Evolutionary conservation across 495 filamentous ascomycete species (phyloP), one percentile per base, ranked within the genome.

Genomic region (Daldinia grandis): DNA sequence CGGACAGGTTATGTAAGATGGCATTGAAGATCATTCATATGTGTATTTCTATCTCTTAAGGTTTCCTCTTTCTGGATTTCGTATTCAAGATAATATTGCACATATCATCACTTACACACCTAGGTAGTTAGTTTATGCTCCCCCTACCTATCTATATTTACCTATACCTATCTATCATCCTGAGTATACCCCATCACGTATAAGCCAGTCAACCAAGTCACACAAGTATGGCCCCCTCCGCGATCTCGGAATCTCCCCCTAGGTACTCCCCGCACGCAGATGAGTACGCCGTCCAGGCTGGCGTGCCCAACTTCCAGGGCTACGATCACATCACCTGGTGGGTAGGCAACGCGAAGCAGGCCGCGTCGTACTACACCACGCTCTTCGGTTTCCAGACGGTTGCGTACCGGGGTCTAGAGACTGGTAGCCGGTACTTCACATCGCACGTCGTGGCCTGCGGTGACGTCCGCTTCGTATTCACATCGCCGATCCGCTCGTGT

Each of bases 341-440:
- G 78, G 94, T 98, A 5, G 93, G 93, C 72, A 98, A 98, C 79
- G 94, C 94, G 73, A 97, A 97, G 81, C 93, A 97, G 85, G 92
- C 92, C 0, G 93, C 93, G 44, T 85, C 88, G 55, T 97, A 90
- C 83, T 97, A 95, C 81, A 90, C 90, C 76, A 89, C 90, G 9
- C 90, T 91, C 66, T 90, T 96, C 83, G 93, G 93, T 42, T 96
- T 97, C 84, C 81, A 84, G 63, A 88, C 86, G 1, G 77, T 97
- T 55, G 94, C 94, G 62, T 97, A 95, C 78, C 85, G 85, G 14
- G 94, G 93, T 3, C 89, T 98, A 19, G 94, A 97, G 77, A 98
- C 94, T 0, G 92, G 93, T 70, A 90, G 83, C 65, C 89, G 93
- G 27, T 82, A 82, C 65, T 80, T 92, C 61, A 91, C 92, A 65